A percentile compares a stretch with the other conserved stretches of the same genome.
Evolutionary conservation across 2,329 filamentous ascomycete genomes (phyloP).

Genomic region (Ceratocystis albifundus): DNA sequence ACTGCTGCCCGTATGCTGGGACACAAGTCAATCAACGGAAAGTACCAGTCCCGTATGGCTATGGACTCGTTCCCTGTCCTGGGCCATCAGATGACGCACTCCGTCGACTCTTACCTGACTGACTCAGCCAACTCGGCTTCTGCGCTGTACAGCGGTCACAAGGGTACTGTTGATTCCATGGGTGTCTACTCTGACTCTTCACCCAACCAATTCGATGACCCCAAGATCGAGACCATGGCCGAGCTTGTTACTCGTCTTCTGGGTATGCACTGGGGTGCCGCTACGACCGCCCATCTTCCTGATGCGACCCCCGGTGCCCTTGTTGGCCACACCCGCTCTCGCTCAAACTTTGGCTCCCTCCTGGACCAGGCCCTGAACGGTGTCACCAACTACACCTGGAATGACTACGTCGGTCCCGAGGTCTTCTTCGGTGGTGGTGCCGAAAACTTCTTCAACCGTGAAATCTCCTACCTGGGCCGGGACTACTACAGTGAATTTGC

Average conservation of each 20-base stretch:
- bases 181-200: constrained; percentile 70
- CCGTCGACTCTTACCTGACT: constrained; percentile 73
- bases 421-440: constrained; percentile 75
- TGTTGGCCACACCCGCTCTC: constrained; percentile 59
- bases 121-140: constrained; percentile 78
- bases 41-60: constrained; percentile 63
- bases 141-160: constrained; percentile 72
- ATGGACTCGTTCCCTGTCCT: constrained; percentile 78
- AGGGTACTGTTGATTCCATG: constrained; percentile 71
- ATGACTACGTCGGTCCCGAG: constrained; percentile 59
- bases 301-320: constrained; percentile 74
- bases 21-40: constrained; percentile 74
- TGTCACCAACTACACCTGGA: constrained; percentile 71
- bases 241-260: constrained; percentile 63
- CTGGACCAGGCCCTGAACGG: constrained; percentile 68
- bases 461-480: constrained; percentile 53
- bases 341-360: constrained; percentile 57
- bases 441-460: constrained; percentile 62
- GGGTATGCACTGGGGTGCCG: constrained; percentile 50
- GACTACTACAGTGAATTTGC: constrained; percentile 71
- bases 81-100: constrained; percentile 83
- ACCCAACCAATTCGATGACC: constrained; percentile 62
- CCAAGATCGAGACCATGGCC: constrained; percentile 74
- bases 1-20: constrained; percentile 68
- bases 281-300: constrained; percentile 69